A percentile compares a stretch with the other conserved stretches of the same genome.
Conservation (phyloP, 257 asterid species). For the Paraleonurus japonicus region DNA sequence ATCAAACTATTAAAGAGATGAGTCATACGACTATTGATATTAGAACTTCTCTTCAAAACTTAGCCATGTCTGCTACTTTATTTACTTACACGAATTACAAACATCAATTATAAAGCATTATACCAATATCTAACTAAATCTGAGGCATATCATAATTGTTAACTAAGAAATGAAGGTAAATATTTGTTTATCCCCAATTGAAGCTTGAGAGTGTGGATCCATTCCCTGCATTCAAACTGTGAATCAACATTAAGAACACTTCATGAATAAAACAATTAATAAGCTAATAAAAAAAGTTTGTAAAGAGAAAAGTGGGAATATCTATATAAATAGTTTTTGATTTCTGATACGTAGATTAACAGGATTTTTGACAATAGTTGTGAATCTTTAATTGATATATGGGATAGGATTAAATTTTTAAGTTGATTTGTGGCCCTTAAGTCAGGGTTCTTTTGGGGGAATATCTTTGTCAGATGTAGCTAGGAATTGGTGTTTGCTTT, state of each 20-base stretch:
- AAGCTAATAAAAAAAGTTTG: not conserved
- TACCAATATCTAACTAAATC: not conserved
- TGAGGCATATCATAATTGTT: not conserved
- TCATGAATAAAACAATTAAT: not conserved
- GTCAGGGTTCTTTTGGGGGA: too few relatives aligned
- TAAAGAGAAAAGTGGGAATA: not conserved
- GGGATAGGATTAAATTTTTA: too few relatives aligned
- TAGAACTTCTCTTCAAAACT: not conserved
- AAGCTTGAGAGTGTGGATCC: not conserved
- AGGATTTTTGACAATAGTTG: too few relatives aligned
- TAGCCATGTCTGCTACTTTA: not conserved
- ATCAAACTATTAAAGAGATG: slow-evolving; percentile 7
- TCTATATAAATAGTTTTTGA: not conserved
- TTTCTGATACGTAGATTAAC: not conserved
- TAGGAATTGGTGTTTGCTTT: too few relatives aligned
- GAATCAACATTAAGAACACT: slow-evolving; percentile 4
- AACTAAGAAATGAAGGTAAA: not conserved
- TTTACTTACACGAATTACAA: not conserved
- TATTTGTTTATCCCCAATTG: not conserved
- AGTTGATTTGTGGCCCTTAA: too few relatives aligned
- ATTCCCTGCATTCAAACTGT: slow-evolving; percentile 8
- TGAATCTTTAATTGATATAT: too few relatives aligned
- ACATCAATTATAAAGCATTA: not conserved
- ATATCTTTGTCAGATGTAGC: too few relatives aligned
- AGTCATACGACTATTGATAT: too few relatives aligned